Evolutionary conservation across 2,329 filamentous ascomycete genomes (phyloP).

Genomic region (Aphanocladium album): DNA sequence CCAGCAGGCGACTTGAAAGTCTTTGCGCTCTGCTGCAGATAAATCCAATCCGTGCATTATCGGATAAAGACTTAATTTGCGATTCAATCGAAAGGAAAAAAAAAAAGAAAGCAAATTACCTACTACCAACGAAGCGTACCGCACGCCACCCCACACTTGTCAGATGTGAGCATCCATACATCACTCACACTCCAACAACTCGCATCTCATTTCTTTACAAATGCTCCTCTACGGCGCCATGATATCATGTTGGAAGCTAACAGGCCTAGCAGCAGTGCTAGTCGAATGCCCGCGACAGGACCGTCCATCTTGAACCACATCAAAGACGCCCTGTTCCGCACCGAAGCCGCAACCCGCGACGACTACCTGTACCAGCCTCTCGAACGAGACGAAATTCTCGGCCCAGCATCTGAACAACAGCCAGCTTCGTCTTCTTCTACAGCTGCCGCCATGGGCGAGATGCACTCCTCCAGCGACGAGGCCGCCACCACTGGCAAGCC

Average conservation of each 20-base stretch:
- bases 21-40: constrained; percentile 57
- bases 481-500: constrained; percentile 19
- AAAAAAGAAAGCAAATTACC: not conserved
- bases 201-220: not conserved
- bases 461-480: constrained; percentile 17
- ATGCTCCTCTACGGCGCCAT: no score
- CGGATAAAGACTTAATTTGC: constrained; percentile 8
- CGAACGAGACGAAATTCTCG: not conserved
- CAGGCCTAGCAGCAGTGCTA: not conserved
- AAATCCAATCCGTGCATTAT: constrained; percentile 34
- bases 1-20: constrained; percentile 59
- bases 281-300: constrained; percentile 1
- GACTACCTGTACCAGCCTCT: constrained; percentile 5
- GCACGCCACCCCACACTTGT: not conserved
- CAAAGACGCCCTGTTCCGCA: not conserved
- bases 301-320: not conserved
- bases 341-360: not conserved
- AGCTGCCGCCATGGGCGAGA: not conserved
- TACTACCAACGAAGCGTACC: not conserved
- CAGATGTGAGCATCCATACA: not conserved
- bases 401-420: not conserved
- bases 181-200: no score
- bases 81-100: not conserved
- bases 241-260: not conserved
- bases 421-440: not conserved